phyloP scores from a whole-genome alignment of 1,284 basidiomycete genomes.

The Cystobasidium pallidum region DNA sequence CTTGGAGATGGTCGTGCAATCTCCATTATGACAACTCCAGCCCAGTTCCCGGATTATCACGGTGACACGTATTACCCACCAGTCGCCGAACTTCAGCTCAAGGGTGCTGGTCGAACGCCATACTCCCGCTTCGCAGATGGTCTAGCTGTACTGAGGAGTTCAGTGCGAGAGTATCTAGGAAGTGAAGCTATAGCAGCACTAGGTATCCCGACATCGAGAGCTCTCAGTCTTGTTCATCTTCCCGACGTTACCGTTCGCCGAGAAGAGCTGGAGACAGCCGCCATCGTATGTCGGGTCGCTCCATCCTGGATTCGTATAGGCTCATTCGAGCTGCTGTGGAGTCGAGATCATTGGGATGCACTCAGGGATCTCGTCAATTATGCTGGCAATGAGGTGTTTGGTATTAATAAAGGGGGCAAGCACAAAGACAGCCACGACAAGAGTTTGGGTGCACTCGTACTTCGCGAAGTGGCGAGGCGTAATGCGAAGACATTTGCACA shows the following conservation, averaged over 20 bases:
- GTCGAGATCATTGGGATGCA: constrained; percentile 75
- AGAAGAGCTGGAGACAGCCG: constrained; percentile 77
- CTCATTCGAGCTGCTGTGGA: constrained; percentile 50
- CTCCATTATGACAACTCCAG: constrained; percentile 62
- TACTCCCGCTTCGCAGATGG: constrained; percentile 91
- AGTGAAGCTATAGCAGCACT: constrained; percentile 80
- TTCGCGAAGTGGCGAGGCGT: constrained; percentile 74
- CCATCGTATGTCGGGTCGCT: constrained; percentile 79
- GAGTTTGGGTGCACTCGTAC: constrained; percentile 61
- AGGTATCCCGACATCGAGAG: constrained; percentile 83
- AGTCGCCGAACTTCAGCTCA: constrained; percentile 75
- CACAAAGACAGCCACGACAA: constrained; percentile 19
- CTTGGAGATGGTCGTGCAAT: constrained; percentile 94
- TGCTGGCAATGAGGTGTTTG: constrained; percentile 69
- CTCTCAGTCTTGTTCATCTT: constrained; percentile 77
- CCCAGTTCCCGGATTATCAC: constrained; percentile 22
- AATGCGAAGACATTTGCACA: constrained; percentile 89
- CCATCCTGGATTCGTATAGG: constrained; percentile 92
- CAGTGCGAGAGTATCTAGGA: constrained; percentile 76
- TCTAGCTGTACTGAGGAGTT: constrained; percentile 85
- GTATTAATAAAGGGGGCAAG: constrained; percentile 15
- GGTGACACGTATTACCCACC: constrained; percentile 34
- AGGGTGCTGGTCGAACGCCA: constrained; percentile 90
- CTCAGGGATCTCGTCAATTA: constrained; percentile 63
- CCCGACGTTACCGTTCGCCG: constrained; percentile 75